These are phyloP conservation scores for Closterium sp. DNA, from an alignment of 139 green algal species.

Conservation along the genomic window DNA sequence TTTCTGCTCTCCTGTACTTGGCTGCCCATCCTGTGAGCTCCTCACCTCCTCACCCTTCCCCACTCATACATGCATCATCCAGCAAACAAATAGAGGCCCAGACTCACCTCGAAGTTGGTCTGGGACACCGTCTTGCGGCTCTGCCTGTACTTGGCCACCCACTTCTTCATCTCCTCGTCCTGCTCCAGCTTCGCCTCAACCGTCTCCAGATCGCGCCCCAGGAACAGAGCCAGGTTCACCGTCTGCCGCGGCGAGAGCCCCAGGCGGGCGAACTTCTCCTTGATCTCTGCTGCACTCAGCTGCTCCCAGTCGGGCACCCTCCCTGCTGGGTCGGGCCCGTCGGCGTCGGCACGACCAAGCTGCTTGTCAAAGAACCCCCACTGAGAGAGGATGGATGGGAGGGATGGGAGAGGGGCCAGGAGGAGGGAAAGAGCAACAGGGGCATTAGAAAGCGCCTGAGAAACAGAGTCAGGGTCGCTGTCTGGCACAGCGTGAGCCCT, in stretches of 20 bases:
- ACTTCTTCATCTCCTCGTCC: background rate
- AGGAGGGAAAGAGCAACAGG: background rate
- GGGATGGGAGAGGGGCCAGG: background rate
- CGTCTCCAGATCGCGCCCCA: background rate
- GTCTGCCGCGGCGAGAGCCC: background rate
- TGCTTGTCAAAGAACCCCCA: constrained; percentile 47
- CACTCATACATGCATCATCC: too few species aligned
- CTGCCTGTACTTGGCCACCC: background rate
- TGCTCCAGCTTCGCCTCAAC: background rate
- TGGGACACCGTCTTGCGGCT: background rate
- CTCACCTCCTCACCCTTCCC: too few species aligned
- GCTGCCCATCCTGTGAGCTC: too few species aligned
- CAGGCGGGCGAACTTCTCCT: too few species aligned
- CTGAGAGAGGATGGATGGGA: background rate
- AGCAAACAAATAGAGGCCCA: too few species aligned
- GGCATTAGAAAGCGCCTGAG: too few species aligned
- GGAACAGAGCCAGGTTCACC: background rate
- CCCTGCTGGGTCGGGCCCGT: constrained; percentile 43
- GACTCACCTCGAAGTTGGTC: background rate
- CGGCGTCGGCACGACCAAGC: constrained; percentile 27
- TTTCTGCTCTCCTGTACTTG: too few species aligned
- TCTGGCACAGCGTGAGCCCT: too few species aligned
- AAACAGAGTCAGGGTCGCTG: too few species aligned
- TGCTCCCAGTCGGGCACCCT: too few species aligned
- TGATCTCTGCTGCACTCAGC: too few species aligned